Conservation (phyloP, 2,329 filamentous ascomycete genomes). For the Fusarium tanahbumbuense region DNA sequence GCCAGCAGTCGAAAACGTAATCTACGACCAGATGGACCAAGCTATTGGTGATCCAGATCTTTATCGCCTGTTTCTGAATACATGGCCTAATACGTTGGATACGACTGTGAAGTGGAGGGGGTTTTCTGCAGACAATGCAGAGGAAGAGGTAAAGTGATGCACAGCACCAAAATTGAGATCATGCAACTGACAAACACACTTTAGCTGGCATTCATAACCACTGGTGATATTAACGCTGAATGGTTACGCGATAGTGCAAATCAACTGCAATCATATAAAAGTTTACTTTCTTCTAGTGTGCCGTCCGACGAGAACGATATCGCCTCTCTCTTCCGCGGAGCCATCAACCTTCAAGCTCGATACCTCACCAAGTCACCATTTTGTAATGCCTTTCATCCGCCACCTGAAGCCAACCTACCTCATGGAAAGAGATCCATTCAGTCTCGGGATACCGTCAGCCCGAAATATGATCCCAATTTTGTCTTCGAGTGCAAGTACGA, state of each 20-base stretch:
- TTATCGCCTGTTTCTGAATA: constrained; percentile 76
- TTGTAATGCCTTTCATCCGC: constrained; percentile 96
- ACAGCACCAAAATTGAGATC: neutral
- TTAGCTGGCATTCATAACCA: constrained; percentile 81
- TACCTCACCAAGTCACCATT: constrained; percentile 79
- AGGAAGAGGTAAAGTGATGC: constrained; percentile 63
- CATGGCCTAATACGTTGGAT: constrained; percentile 80
- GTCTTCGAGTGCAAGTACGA: constrained; percentile 99
- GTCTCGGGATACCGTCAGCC: constrained; percentile 67
- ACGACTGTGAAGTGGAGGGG: constrained; percentile 79
- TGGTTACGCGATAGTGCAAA: constrained; percentile 92
- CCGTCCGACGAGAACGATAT: constrained; percentile 63
- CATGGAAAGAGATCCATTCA: constrained; percentile 38
- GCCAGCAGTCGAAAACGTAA: constrained; percentile 78
- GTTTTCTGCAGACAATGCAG: constrained; percentile 63
- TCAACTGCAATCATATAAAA: constrained; percentile 79
- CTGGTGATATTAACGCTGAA: constrained; percentile 90
- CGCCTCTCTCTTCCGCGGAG: constrained; percentile 76
- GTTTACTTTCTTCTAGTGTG: constrained; percentile 65
- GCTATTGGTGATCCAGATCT: constrained; percentile 82
- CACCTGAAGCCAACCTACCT: constrained; percentile 69
- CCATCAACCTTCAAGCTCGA: constrained; percentile 80
- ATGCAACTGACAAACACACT: neutral
- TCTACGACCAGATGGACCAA: constrained; percentile 71
- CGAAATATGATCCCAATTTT: constrained; percentile 72